Conservation (phyloP, 257 asterid genomes). For the Ilex asprella region DNA sequence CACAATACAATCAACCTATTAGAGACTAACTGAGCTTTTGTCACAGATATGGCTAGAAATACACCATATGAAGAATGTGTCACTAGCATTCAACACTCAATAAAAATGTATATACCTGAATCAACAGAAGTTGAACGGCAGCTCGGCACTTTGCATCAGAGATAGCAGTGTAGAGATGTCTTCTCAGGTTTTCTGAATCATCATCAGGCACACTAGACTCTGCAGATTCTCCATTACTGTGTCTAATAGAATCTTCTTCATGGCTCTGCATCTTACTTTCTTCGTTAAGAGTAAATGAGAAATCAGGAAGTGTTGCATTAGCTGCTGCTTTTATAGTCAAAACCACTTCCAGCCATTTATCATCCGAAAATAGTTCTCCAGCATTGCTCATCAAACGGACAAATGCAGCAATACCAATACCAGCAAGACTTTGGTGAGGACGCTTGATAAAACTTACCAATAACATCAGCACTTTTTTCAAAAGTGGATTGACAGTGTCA, state of each 20-base stretch:
- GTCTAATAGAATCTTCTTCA: conserved; percentile 42
- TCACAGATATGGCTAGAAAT: no score
- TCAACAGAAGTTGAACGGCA: conserved; percentile 87
- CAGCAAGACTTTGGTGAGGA: conserved; percentile 98
- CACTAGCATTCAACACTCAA: no score
- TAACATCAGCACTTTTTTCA: conserved; percentile 69
- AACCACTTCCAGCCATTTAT: conserved; percentile 92
- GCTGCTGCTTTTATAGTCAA: conserved; percentile 81
- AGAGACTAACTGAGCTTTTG: no score
- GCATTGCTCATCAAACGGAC: conserved; percentile 98
- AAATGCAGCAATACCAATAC: conserved; percentile 98
- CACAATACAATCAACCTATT: no score
- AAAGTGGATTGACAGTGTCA: conserved; percentile 86
- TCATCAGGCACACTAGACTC: conserved; percentile 40
- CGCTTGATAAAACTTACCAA: conserved; percentile 91
- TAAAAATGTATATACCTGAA: conserved; percentile 54
- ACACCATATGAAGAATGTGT: no score
- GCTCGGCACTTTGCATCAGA: conserved; percentile 88
- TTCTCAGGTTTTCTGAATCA: conserved; percentile 52
- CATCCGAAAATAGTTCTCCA: conserved; percentile 83
- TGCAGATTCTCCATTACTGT: conserved; percentile 47
- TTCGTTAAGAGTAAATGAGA: conserved; percentile 68
- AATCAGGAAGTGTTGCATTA: conserved; percentile 72
- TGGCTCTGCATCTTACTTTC: conserved; percentile 33
- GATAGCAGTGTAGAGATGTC: conserved; percentile 60